A percentile compares a stretch with the other conserved stretches of the same genome.
Conservation (phyloP, 805 yeast genomes). For the Ogataea kodamae region DNA sequence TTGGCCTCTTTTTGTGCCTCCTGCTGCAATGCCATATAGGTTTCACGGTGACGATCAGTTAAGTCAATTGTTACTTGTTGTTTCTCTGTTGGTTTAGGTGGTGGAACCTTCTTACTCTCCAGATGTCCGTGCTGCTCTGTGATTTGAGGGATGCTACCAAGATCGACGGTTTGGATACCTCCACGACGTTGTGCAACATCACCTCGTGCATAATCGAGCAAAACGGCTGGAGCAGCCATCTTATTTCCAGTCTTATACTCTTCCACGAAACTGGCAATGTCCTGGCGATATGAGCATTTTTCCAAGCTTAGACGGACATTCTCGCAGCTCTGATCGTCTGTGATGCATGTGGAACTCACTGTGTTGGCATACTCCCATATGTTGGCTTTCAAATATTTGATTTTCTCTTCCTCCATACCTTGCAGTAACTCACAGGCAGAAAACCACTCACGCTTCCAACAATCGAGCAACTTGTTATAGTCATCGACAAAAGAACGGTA, state of each 20-base stretch:
- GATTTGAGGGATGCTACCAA: constrained; percentile 20
- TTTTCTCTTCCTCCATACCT: constrained; percentile 66
- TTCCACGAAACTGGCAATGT: constrained; percentile 51
- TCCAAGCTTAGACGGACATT: constrained; percentile 64
- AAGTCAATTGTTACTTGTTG: constrained; percentile 27
- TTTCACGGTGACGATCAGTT: constrained; percentile 29
- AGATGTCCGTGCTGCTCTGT: constrained; percentile 14
- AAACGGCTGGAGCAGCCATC: constrained; percentile 56
- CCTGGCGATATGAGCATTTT: constrained; percentile 58
- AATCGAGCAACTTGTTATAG: constrained; percentile 53
- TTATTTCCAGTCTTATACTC: constrained; percentile 62
- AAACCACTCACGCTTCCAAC: constrained; percentile 74
- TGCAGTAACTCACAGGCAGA: constrained; percentile 59
- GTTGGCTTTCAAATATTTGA: constrained; percentile 64
- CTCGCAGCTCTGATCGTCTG: constrained; percentile 76
- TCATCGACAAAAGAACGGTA: constrained; percentile 54
- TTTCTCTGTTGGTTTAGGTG: constrained; percentile 28
- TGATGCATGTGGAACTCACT: constrained; percentile 71
- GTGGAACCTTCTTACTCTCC: constrained; percentile 23
- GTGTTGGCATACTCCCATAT: constrained; percentile 77
- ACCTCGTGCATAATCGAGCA: constrained; percentile 52
- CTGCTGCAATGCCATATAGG: constrained; percentile 28
- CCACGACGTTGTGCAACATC: constrained; percentile 8
- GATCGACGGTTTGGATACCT: constrained; percentile 9
- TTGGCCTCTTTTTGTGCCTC: constrained; percentile 26